Base-by-base conservation (phyloP, 2,329 filamentous ascomycete genomes). In the Cladosporium colombiae region DNA sequence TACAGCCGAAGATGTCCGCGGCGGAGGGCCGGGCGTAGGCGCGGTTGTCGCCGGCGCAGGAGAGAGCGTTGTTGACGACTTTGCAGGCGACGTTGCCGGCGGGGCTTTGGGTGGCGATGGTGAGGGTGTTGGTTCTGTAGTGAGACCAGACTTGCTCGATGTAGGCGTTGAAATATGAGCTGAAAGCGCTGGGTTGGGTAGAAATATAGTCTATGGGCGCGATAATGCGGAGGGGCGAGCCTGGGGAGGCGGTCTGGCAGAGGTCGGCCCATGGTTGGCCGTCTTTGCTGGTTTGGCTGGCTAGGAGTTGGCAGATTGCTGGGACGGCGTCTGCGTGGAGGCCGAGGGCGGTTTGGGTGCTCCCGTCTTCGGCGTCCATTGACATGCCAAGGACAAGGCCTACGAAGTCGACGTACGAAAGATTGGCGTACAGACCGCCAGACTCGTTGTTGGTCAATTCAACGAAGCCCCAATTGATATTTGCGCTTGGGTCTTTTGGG, bases 1-100 rank as follows among this genome's bases (percentile, higher is more conserved):
- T 89, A 78, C 88, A 91, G 53, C 84, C 85, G 72, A 91, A 87
- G 68, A 92, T 89, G 75, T 91, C 89, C 14, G 78, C 78, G 0
- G 86, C 85, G 1, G 78, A 82, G 0, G 89, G 89, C 67, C 84
- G 80, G 0, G 74, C 68, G 74, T 91, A 91, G 4, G 78, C 77
- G 25, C 77, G 76, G 16, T 74, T 74, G 68, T 77, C 75, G 31
- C 74, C 74, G 21, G 76, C 72, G 49, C 79, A 79, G 60, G 84
- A 82, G 6, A 79, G 76, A 18, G 84, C 74, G 8, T 75, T 73
- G 44, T 74, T 73, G 11, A 70, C 66, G 55, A 87, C 82, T 16
- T 74, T 76, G 59, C 85, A 88, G 0, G 72, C 72, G 5, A 89
- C 78, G 13, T 81, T 78, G 13, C 88, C 88, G 10, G 80, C 79